These are phyloP conservation scores for Phytomonas francai DNA, from an alignment of 208 protist genomes.

Conservation along the genomic window DNA sequence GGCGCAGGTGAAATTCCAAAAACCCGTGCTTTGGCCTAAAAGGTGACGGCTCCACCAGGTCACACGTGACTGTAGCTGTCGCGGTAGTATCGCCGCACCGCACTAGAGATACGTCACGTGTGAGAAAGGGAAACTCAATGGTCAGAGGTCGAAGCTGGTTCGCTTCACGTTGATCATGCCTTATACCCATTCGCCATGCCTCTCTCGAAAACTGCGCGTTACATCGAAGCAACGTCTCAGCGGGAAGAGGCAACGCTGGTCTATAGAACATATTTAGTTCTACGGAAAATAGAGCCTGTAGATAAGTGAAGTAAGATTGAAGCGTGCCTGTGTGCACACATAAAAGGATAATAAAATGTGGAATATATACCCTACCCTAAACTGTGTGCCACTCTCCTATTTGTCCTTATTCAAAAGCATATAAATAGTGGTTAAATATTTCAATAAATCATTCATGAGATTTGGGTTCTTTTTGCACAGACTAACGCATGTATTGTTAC, in stretches of 20 bases:
- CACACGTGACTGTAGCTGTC: constrained; percentile 64
- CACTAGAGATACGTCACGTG: constrained; percentile 73
- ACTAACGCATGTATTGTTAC: neutral
- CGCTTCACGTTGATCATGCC: constrained; percentile 63
- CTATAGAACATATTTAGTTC: constrained; percentile 25
- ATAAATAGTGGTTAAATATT: neutral
- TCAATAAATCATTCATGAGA: neutral
- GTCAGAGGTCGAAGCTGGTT: constrained; percentile 61
- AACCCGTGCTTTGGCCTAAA: constrained; percentile 94
- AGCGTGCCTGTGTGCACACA: neutral
- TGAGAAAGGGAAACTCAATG: constrained; percentile 64
- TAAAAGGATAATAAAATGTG: neutral
- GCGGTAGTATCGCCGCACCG: constrained; percentile 86
- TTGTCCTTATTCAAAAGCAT: neutral
- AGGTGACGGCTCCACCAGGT: constrained; percentile 91
- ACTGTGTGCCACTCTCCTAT: neutral
- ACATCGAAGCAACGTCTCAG: constrained; percentile 44
- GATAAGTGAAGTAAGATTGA: neutral
- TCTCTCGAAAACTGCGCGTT: constrained; percentile 57
- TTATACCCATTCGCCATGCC: constrained; percentile 62
- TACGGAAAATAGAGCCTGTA: neutral
- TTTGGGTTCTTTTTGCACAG: neutral
- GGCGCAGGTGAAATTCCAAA: constrained; percentile 84
- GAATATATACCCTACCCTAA: neutral
- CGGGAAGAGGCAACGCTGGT: constrained; percentile 32